Evolutionary conservation across 345 rosid species (phyloP).

Genomic region (Citrus cavaleriei): DNA sequence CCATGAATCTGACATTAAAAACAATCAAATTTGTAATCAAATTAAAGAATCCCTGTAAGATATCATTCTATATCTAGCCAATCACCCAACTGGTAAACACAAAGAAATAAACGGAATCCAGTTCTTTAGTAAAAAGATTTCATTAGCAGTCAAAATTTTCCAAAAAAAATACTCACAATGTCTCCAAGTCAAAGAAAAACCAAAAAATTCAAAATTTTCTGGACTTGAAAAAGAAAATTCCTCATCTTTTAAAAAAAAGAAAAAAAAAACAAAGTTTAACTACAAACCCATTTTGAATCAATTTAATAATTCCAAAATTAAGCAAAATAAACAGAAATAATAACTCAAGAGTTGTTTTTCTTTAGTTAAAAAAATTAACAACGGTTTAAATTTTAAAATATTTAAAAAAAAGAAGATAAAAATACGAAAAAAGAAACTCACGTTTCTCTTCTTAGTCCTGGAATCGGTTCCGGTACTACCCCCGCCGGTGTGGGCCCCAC

Average conservation of each 20-base stretch:
- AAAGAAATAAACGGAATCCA: background rate
- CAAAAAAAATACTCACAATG: background rate
- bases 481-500: constrained; percentile 13
- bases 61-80: background rate
- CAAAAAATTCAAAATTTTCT: background rate
- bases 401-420: background rate
- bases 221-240: background rate
- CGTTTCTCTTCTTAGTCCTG: constrained; percentile 52
- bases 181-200: background rate
- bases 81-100: background rate
- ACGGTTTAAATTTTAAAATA: background rate
- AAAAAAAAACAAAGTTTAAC: background rate
- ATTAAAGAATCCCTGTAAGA: background rate
- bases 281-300: background rate
- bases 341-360: background rate
- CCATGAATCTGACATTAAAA: constrained; percentile 64
- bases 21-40: background rate
- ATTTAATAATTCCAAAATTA: background rate
- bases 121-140: background rate
- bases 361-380: too few species aligned
- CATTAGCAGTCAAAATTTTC: background rate
- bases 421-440: background rate
- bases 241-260: background rate
- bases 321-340: too few species aligned
- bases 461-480: constrained; percentile 25